Evolutionary conservation across 2,329 filamentous ascomycete genomes (phyloP).

Genomic region (Arthrinium puccinioides): DNA sequence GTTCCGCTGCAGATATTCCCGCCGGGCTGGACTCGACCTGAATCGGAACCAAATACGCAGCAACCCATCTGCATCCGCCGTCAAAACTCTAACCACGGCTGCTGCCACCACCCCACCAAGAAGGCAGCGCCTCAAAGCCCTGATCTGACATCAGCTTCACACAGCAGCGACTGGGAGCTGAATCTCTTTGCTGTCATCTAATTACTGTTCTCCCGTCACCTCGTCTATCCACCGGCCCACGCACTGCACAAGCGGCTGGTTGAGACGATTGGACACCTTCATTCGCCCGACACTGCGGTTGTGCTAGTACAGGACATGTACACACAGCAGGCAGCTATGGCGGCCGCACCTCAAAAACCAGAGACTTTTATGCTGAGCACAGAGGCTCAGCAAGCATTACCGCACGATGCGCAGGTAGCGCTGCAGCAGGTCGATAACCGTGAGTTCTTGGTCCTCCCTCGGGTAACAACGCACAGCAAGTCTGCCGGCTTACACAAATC

Average conservation of each 20-base stretch:
- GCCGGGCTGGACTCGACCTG: conserved; percentile 40
- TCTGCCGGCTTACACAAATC: conserved; percentile 12
- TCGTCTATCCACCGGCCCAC: conserved; percentile 16
- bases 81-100: not conserved
- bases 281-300: conserved; percentile 9
- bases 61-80: not conserved
- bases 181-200: conserved; percentile 4
- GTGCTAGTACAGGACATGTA: conserved; percentile 53
- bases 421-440: conserved; percentile 97
- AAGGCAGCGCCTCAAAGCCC: conserved; percentile 1
- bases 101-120: not conserved
- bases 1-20: conserved; percentile 15
- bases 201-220: conserved; percentile 4
- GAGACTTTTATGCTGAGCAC: conserved; percentile 98
- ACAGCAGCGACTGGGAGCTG: not conserved
- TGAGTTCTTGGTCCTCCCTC: too few relatives aligned
- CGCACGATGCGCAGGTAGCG: conserved; percentile 93
- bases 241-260: conserved; percentile 8
- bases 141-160: not conserved
- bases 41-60: conserved; percentile 1
- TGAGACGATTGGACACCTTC: conserved; percentile 1
- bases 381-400: conserved; percentile 92
- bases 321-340: conserved; percentile 79
- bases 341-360: conserved; percentile 78
- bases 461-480: too few relatives aligned